A percentile compares a stretch with the other conserved stretches of the same genome.
Evolutionary conservation across 306 rosid species (phyloP).

Genomic region (Prunus dulcis): DNA sequence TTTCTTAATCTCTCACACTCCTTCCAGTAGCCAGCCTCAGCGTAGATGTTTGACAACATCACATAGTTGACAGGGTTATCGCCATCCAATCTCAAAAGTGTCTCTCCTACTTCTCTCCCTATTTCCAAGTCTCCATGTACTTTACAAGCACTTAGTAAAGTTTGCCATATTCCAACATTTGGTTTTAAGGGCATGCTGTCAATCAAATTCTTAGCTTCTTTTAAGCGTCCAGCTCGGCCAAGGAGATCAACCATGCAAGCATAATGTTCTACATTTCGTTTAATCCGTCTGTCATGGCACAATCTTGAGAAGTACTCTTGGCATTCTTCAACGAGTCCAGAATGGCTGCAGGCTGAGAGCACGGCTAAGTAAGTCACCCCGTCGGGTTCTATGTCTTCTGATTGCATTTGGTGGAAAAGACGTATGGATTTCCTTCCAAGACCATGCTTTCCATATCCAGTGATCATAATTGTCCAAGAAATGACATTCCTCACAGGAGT

Average conservation of each 20-base stretch:
- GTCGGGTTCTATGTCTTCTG: conserved; percentile 42
- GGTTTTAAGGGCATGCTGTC: conserved; percentile 57
- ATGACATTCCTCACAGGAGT: conserved; percentile 40
- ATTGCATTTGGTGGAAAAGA: conserved; percentile 47
- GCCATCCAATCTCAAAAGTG: conserved; percentile 41
- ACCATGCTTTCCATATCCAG: conserved; percentile 68
- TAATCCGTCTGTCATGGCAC: conserved; percentile 15
- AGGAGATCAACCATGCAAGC: conserved; percentile 70
- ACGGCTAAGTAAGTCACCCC: conserved; percentile 53
- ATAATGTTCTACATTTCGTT: conserved; percentile 56
- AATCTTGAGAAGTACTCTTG: conserved; percentile 47
- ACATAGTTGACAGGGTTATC: conserved; percentile 54
- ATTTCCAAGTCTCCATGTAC: conserved; percentile 54
- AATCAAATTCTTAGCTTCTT: conserved; percentile 53
- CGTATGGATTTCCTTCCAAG: conserved; percentile 41
- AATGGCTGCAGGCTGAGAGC: conserved; percentile 71
- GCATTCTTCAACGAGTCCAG: conserved; percentile 55
- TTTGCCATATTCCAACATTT: conserved; percentile 59
- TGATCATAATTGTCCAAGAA: conserved; percentile 73
- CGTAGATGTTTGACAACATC: conserved; percentile 57
- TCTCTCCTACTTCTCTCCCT: conserved; percentile 53
- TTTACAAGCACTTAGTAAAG: conserved; percentile 60
- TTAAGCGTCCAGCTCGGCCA: conserved; percentile 51
- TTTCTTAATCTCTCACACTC: conserved; percentile 53
- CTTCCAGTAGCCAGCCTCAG: conserved; percentile 59